These are phyloP conservation scores for Euptelea pleiosperma DNA, from an alignment of 164 flowering plant genomes.

Conservation along the genomic window DNA sequence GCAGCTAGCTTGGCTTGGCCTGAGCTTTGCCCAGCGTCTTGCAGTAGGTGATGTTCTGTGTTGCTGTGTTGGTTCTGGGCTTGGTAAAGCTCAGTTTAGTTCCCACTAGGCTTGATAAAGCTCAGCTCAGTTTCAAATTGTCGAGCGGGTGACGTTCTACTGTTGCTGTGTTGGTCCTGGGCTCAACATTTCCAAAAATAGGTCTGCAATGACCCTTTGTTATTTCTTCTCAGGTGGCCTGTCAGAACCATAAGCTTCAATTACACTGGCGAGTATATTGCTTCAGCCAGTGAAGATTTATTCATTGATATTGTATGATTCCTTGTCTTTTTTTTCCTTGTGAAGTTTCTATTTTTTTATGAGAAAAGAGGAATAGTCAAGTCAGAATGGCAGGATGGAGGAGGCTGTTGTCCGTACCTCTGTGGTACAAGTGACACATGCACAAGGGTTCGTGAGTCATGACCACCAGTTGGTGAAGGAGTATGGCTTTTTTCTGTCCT, in stretches of 20 bases:
- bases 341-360: background rate
- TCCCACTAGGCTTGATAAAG: too few relatives aligned
- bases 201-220: slow-evolving; percentile 3
- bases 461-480: background rate
- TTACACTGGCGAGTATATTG: slow-evolving; percentile 84
- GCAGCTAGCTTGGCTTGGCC: background rate
- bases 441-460: too few relatives aligned
- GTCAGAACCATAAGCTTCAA: slow-evolving; percentile 97
- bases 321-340: background rate
- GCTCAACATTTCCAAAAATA: background rate
- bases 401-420: background rate
- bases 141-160: too few relatives aligned
- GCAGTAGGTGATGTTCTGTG: background rate
- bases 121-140: too few relatives aligned
- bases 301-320: slow-evolving; percentile 84
- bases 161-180: background rate
- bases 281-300: slow-evolving; percentile 97
- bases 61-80: too few relatives aligned
- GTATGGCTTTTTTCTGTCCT: slow-evolving; percentile 5
- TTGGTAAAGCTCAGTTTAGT: too few relatives aligned
- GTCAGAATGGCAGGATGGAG: background rate
- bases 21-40: too few relatives aligned
- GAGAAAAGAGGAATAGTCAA: background rate
- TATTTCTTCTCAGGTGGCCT: slow-evolving; percentile 69
- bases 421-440: background rate